Base-by-base conservation (phyloP, 1,139 yeast genomes). In the Suhomyces bokatorum region DNA sequence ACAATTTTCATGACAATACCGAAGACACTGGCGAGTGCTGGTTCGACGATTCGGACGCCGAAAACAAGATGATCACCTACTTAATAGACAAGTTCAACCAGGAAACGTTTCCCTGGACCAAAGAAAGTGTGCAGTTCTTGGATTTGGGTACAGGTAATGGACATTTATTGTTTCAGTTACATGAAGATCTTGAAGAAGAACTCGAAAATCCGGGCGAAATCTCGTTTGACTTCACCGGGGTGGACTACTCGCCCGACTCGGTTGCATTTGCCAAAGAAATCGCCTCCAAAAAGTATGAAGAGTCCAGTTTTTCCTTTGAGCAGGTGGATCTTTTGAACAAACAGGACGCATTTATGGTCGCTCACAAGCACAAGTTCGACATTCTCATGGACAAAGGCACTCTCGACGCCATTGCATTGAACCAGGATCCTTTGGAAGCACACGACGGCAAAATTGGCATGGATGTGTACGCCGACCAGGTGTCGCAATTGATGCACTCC, bases 61-160 rank as follows among this genome's bases (percentile, higher is more conserved):
- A 91, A 59, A 75, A 75, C 48, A 84, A 81, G 60, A 86, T 93
- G 83, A 76, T 87, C 17, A 80, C 81, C 44, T 91, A 84, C 57
- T 60, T 89, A 15, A 49, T 67, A 7, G 59, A 60, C 24, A 64
- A 67, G 37, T 40, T 73, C 27, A 63, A 66, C 34, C 58, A 62
- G 5, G 54, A 49, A 1, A 63, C 58, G 37, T 38, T 66, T 2
- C 63, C 63, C 0, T 55, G 49, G 28, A 63, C 34, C 5, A 45
- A 69, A 15, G 75, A 73, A 1, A 58, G 60, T 3, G 55, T 57
- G 13, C 69, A 60, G 2, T 73, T 89, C 43, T 64, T 90, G 20
- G 99, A 93, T 64, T 67, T 93, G 37, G 99, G 99, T 1, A 90
- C 98, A 0, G 99, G 99, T 1, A 93, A 93, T 63, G 99, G 99